Conservation (phyloP, 2,329 filamentous ascomycete genomes). For the Chaetomium olivaceum region DNA sequence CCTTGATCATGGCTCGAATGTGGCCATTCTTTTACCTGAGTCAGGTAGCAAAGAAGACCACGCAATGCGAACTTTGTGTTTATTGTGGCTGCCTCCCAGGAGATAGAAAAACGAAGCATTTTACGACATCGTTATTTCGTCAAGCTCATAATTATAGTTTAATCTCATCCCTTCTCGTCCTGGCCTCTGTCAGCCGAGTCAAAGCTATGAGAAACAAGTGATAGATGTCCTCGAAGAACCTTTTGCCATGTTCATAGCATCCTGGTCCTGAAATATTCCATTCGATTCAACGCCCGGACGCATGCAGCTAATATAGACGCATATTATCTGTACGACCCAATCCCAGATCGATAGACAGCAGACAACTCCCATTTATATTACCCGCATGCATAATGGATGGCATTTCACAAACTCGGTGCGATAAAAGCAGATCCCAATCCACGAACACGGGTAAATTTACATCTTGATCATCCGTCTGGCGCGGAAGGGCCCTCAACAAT, state of each 20-base stretch:
- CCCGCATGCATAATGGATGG: background rate
- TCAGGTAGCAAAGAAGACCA: too few species aligned
- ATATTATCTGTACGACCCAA: background rate
- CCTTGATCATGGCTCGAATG: too few species aligned
- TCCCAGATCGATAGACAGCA: background rate
- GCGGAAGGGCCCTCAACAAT: background rate
- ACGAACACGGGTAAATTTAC: slow-evolving; percentile 11
- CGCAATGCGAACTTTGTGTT: too few species aligned
- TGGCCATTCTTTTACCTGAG: too few species aligned
- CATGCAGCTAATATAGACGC: slow-evolving; percentile 1
- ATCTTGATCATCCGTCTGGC: background rate
- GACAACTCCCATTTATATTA: background rate
- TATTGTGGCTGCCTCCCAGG: too few species aligned
- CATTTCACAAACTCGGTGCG: background rate
- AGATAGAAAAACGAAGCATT: too few species aligned
- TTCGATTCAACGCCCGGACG: background rate
- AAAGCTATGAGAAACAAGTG: too few species aligned
- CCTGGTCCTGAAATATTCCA: background rate
- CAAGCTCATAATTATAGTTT: too few species aligned
- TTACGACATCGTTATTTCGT: too few species aligned
- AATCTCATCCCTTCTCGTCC: too few species aligned
- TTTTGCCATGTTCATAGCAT: background rate
- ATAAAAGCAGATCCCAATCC: background rate
- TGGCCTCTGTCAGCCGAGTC: too few species aligned
- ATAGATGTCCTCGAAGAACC: background rate